Conservation (phyloP, 2,329 filamentous ascomycete species). For the Hypoxylon sp. region DNA sequence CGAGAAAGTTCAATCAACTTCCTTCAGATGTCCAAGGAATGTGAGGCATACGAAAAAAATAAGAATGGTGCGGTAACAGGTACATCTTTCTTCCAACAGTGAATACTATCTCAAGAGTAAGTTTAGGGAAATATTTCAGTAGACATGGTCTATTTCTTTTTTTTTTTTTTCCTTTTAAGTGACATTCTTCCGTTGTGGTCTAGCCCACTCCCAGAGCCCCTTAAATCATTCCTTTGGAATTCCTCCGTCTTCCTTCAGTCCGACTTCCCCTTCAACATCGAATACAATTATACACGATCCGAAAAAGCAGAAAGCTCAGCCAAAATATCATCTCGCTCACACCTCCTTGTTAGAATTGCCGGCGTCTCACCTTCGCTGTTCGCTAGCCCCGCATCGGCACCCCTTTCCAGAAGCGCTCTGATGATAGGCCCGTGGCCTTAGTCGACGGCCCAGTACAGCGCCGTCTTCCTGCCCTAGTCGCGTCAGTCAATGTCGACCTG, state of each 20-base stretch:
- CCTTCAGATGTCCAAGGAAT: no score
- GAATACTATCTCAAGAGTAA: no score
- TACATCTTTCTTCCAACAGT: no score
- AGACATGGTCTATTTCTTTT: no score
- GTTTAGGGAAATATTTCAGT: no score
- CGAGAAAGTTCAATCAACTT: no score
- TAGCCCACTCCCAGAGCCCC: not conserved
- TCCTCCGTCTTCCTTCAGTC: not conserved
- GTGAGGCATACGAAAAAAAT: no score
- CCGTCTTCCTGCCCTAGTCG: constrained; percentile 42
- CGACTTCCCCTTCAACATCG: not conserved
- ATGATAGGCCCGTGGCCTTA: constrained; percentile 46
- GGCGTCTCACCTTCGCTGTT: not conserved
- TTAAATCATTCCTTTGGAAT: no score
- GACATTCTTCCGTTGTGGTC: not conserved
- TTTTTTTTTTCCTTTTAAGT: no score
- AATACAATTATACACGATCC: not conserved
- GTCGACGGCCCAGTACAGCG: constrained; percentile 47
- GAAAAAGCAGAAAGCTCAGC: not conserved
- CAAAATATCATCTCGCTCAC: not conserved
- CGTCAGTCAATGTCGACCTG: constrained; percentile 44
- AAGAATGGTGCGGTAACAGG: no score
- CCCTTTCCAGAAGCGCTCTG: constrained; percentile 26
- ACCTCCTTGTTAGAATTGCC: not conserved
- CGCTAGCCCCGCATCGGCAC: constrained; percentile 19